Evolutionary conservation across 495 filamentous ascomycete genomes (phyloP).

Genomic region (Aspergillus saccharolyticus): DNA sequence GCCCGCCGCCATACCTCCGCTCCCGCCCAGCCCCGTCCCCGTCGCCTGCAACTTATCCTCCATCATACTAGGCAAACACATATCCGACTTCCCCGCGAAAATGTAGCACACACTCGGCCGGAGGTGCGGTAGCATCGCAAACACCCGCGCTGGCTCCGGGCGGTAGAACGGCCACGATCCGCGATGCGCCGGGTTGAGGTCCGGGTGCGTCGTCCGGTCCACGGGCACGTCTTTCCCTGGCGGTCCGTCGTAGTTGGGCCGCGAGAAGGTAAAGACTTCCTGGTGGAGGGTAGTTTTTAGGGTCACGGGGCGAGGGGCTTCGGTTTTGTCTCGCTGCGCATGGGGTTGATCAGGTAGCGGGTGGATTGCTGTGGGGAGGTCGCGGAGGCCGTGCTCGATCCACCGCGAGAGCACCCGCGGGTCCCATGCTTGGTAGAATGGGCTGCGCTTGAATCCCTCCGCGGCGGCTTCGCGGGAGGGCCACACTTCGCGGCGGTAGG

Average conservation of each 20-base stretch:
- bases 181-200: conserved; percentile 35
- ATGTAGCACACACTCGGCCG: conserved; percentile 80
- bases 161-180: conserved; percentile 64
- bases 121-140: conserved; percentile 59
- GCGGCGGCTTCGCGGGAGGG: conserved; percentile 56
- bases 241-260: conserved; percentile 46
- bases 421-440: conserved; percentile 75
- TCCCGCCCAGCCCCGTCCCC: conserved; percentile 45
- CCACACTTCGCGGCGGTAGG: conserved; percentile 68
- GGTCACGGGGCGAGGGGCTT: conserved; percentile 45
- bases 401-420: conserved; percentile 63
- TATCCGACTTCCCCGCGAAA: conserved; percentile 61
- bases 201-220: conserved; percentile 44
- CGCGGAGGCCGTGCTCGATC: conserved; percentile 59
- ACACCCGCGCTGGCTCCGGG: conserved; percentile 61
- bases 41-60: conserved; percentile 42
- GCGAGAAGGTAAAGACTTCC: conserved; percentile 57
- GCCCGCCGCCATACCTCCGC: conserved; percentile 50
- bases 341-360: conserved; percentile 33
- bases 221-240: conserved; percentile 31
- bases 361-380: conserved; percentile 55
- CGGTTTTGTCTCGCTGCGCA: conserved; percentile 15
- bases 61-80: conserved; percentile 51
- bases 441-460: conserved; percentile 51
- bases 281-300: conserved; percentile 57